Evolutionary conservation across 2,329 filamentous ascomycete species (phyloP), one percentile per base, ranked within the genome.

Genomic region (Fusarium dlaminii): DNA sequence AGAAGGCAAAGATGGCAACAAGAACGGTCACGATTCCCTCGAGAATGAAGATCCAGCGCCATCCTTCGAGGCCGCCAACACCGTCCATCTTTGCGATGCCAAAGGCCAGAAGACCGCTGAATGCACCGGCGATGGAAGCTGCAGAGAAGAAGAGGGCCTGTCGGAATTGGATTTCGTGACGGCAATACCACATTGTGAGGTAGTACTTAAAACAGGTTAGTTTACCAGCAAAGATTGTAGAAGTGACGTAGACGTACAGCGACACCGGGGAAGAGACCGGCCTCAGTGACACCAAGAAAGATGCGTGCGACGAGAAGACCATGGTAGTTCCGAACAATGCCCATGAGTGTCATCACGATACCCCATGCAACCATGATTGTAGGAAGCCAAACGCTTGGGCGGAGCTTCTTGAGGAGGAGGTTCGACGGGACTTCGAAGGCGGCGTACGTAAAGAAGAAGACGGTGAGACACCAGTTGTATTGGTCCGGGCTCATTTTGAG

Each of bases 71-170:
- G 0, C 88, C 88, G 1, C 87, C 91, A 2, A 92, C 79, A 2
- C 91, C 92, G 57, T 91, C 85, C 91, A 94, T 93, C 62, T 92
- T 88, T 14, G 87, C 87, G 63, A 94, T 94, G 0, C 86, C 92
- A 45, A 90, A 92, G 0, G 93, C 92, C 3, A 94, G 84, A 6
- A 94, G 85, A 8, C 93, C 93, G 72, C 91, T 92, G 75, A 94
- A 94, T 0, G 91, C 94, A 2, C 94, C 94, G 0, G 94, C 93
- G 1, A 96, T 84, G 0, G 94, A 93, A 0, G 94, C 93, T 0
- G 93, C 93, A 0, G 92, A 93, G 84, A 96, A 97, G 86, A 96
- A 96, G 58, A 95, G 88, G 3, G 94, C 93, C 70, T 87, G 86
- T 2, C 88, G 83, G 29, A 88, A 79, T 61, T 88, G 87, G 36